Evolutionary conservation across 768 basidiomycete genomes (phyloP), one percentile per base, ranked within the genome.

Genomic region (Lyophyllum decastes): DNA sequence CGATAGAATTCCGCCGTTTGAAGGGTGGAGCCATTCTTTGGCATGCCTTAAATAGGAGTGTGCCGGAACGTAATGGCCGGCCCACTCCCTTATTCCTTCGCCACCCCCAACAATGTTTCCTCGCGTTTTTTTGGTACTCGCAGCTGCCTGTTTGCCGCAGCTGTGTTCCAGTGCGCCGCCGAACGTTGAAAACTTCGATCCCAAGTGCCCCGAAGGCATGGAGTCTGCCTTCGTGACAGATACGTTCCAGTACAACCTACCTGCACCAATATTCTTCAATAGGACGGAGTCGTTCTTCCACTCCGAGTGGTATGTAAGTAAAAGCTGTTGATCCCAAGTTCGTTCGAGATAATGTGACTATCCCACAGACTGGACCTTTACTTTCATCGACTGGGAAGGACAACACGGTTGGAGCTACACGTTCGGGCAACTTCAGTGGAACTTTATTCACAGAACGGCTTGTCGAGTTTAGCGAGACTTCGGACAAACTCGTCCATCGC

Each of bases 271-370:
- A 38, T 38, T 38, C 35, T 38, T 17, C 35, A 38, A 38, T 12
- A 38, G 14, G 35, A 38, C 35, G 11, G 9, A 12, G 8, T 38
- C 16, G 16, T 38, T 11, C 16, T 38, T 11, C 35, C 35, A 38
- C 35, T 46, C 61, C 19, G 61, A 61, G 52, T 61, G 61, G 61
- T 61, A 61, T 61, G 60, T 61, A 50, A 57, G 60, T 61, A 27
- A 4, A 17, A 54, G n/a, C 6, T 16, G 3, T 30, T 38, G 35
- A 38, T 49, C 19, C 4, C 30, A 30, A 10, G 30, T 30, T 30
- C n/a, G n/a, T 30, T 5, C 30, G 4, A 9, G 2, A 1, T 40
- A 4, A 38, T 1, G 3, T 4, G 19, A 47, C 2, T 11, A 0
- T 17, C 17, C 6, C 7, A 26, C 30, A 55, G 54, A 49, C 48